Base-by-base conservation (phyloP, 2,329 filamentous ascomycete species). In the Pseudogymnoascus sp. region DNA sequence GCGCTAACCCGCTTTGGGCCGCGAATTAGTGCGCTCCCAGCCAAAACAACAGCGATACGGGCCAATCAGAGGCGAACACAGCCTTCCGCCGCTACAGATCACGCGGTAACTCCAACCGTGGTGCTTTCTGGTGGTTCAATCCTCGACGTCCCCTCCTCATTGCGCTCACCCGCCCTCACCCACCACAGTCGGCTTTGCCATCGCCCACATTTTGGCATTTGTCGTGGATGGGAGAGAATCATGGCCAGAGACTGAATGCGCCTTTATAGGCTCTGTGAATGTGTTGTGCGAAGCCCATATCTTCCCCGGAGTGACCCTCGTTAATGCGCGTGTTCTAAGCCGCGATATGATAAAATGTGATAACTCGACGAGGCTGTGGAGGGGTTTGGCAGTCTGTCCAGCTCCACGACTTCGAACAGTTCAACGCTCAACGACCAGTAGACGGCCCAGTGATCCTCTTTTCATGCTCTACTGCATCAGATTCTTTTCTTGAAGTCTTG, bases 261-360 rank as follows among this genome's bases (percentile, higher is more conserved):
- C 1, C 9, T 56, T 56, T 56, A 56, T 1, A 33, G 10, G 11
- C 50, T 35, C 50, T 3, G 29, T 56, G 50, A 56, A 35, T 56
- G 50, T 56, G 50, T 21, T 56, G 50, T 56, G 50, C 29, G 50
- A 56, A 56, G 29, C 29, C 50, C 6, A 5, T 56, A 56, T 56
- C 50, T 56, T 33, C 19, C 50, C 50, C 29, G 11, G 50, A 56
- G 10, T 29, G 29, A 33, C 13, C 17, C 50, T 26, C 10, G 35
- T 35, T 35, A 9, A 33, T 56, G 17, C 50, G 50, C 50, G 6
- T 33, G 29, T 56, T 56, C 50, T 56, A 56, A 56, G 50, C 50
- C 50, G 50, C 50, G 50, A 56, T 56, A 56, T 56, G 50, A 56
- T 56, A 56, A 56, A 56, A 56, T 56, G 29, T 56, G 50, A 56